phyloP scores from a whole-genome alignment of 2,329 filamentous ascomycete genomes.

The Cladorrhinum sp. region DNA sequence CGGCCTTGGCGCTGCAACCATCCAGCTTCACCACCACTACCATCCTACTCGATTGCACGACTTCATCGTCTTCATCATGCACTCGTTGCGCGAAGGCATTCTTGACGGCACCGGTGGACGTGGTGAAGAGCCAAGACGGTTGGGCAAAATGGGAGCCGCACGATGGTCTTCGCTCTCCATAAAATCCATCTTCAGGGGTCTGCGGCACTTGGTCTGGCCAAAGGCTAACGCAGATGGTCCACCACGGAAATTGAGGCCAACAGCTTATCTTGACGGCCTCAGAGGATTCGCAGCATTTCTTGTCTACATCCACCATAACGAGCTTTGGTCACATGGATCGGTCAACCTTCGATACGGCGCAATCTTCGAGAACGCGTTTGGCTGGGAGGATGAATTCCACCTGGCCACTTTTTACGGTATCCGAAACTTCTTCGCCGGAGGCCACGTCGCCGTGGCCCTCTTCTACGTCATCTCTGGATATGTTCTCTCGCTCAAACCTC shows the following conservation, averaged over 20 bases:
- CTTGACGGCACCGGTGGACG: constrained; percentile 13
- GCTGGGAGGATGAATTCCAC: constrained; percentile 47
- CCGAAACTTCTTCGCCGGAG: constrained; percentile 59
- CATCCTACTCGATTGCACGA: not conserved
- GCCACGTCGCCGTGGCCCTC: constrained; percentile 56
- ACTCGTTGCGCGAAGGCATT: constrained; percentile 20
- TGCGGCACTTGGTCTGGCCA: constrained; percentile 23
- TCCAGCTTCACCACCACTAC: not conserved
- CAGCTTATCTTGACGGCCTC: constrained; percentile 63
- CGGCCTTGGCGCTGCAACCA: not conserved
- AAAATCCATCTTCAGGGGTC: constrained; percentile 25
- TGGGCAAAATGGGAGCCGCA: not conserved
- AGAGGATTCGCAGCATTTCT: constrained; percentile 64
- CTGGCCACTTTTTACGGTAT: constrained; percentile 55
- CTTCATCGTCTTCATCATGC: constrained; percentile 14
- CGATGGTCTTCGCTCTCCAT: constrained; percentile 10
- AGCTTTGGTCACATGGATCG: constrained; percentile 52
- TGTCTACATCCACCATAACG: constrained; percentile 62
- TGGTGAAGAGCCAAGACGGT: not conserved
- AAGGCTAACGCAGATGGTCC: constrained; percentile 15
- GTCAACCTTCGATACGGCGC: constrained; percentile 25
- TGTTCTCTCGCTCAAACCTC: constrained; percentile 49
- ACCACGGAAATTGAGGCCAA: constrained; percentile 40
- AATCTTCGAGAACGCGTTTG: constrained; percentile 53
- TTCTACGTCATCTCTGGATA: constrained; percentile 54